Evolutionary conservation across 1,139 yeast genomes (phyloP), one percentile per base, ranked within the genome.

Genomic region (Suhomyces panamericanus): DNA sequence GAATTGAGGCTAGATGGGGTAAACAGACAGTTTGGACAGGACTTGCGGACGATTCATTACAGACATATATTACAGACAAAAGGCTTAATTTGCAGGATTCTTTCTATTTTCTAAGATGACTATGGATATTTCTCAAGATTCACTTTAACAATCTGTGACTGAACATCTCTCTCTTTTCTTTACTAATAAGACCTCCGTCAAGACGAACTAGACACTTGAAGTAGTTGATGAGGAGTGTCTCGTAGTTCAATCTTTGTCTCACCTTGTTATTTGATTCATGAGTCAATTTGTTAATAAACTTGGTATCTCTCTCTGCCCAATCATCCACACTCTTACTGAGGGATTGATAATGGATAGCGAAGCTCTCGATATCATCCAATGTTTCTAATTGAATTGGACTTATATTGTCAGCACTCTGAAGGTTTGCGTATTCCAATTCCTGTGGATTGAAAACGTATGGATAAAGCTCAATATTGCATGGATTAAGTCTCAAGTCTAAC

Each of bases 401-500:
- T 13, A 43, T 42, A 31, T 52, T 44, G 13, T 47, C 44, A 3
- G 32, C 33, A 34, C 44, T 50, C 31, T 47, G 54, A 27, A 48
- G 36, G 29, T 50, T 50, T 14, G 58, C 56, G 37, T 55, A 53
- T 20, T 66, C 71, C 15, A 67, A 52, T 49, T 77, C 80, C 14
- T 72, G 67, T 3, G 78, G 75, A 49, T 71, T 73, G 58, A 79
- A 79, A 2, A 80, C 77, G 54, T 69, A 78, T 0, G 84, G 82
- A 55, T 80, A 80, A 37, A 77, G 66, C 12, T 69, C 73, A 31
- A 64, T 60, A 35, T 74, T 79, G 34, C 78, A 53, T 9, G 81
- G 75, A 52, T 81, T 81, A 46, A 78, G 72, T 42, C 85, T 63
- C 37, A 78, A 52, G 56, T 80, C 85, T 15, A 80, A 55, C 10